A percentile compares a stretch with the other conserved stretches of the same genome.
These are phyloP conservation scores for Pestalotiopsis sp. DNA, from an alignment of 2,329 filamentous ascomycete species.

Conservation along the genomic window DNA sequence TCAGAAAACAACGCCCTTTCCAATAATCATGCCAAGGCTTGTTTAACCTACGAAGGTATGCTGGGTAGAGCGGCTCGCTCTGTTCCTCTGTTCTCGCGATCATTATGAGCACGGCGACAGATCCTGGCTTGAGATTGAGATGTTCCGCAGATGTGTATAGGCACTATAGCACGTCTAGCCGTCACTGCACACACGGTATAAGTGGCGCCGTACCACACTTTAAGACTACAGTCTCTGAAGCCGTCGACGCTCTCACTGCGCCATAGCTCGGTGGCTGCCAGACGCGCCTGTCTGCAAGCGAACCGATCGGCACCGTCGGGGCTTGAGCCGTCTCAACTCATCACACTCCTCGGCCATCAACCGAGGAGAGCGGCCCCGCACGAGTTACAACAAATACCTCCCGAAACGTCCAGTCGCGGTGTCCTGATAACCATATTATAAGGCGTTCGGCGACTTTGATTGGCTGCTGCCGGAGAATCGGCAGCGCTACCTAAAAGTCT, in stretches of 20 bases:
- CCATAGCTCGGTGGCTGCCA: background rate
- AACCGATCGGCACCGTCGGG: background rate
- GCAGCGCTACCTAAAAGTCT: background rate
- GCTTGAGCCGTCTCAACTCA: background rate
- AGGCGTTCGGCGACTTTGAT: background rate
- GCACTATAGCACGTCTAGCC: background rate
- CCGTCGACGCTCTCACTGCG: background rate
- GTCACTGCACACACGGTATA: background rate
- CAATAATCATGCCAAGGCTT: background rate
- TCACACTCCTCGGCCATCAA: background rate
- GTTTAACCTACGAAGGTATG: background rate
- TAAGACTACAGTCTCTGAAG: background rate
- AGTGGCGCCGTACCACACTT: background rate
- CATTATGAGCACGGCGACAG: background rate
- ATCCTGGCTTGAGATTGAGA: background rate
- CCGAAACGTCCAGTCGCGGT: background rate
- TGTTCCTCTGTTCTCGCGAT: background rate
- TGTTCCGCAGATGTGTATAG: background rate
- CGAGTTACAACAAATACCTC: background rate
- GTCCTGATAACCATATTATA: background rate
- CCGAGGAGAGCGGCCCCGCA: background rate
- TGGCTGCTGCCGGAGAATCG: background rate
- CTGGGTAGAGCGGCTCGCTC: background rate
- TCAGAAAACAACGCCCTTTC: background rate
- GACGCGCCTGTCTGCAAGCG: background rate